A percentile compares a stretch with the other conserved stretches of the same genome.
phyloP scores from a whole-genome alignment of 176 grass and related monocot genomes.

The Raddia distichophylla region DNA sequence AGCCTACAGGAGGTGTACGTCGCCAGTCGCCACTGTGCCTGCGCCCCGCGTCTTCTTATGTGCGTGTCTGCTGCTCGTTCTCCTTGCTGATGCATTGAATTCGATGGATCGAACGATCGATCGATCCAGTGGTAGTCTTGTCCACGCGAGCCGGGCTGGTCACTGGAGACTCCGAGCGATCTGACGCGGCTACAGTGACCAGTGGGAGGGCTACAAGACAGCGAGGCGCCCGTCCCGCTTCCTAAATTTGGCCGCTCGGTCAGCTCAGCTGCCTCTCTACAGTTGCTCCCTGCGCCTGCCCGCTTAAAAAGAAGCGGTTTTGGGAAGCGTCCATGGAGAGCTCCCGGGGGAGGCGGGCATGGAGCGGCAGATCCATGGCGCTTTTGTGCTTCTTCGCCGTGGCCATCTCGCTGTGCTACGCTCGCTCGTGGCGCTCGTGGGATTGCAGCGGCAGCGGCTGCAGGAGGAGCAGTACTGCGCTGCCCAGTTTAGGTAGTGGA shows the following conservation, averaged over 20 bases:
- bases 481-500: constrained; percentile 51
- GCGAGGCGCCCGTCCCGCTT: constrained; percentile 18
- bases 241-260: constrained; percentile 34
- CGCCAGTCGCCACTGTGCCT: not conserved
- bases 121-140: constrained; percentile 20
- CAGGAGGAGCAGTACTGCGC: not conserved
- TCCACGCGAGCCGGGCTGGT: not conserved
- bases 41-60: not conserved
- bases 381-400: constrained; percentile 33
- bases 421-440: constrained; percentile 12
- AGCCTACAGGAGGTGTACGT: not conserved
- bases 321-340: constrained; percentile 45
- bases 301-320: constrained; percentile 7
- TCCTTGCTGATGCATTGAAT: constrained; percentile 3
- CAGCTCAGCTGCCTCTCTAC: constrained; percentile 30
- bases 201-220: constrained; percentile 16
- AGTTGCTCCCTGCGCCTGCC: constrained; percentile 2
- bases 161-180: constrained; percentile 16
- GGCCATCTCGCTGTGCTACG: constrained; percentile 44
- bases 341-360: constrained; percentile 12
- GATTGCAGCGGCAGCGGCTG: constrained; percentile 7
- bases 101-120: not conserved
- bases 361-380: constrained; percentile 38
- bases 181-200: constrained; percentile 43
- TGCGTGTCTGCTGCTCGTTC: not conserved